A percentile compares a stretch with the other conserved stretches of the same genome.
Conservation (phyloP, 2,329 filamentous ascomycete genomes). For the Hypocreales sp. region DNA sequence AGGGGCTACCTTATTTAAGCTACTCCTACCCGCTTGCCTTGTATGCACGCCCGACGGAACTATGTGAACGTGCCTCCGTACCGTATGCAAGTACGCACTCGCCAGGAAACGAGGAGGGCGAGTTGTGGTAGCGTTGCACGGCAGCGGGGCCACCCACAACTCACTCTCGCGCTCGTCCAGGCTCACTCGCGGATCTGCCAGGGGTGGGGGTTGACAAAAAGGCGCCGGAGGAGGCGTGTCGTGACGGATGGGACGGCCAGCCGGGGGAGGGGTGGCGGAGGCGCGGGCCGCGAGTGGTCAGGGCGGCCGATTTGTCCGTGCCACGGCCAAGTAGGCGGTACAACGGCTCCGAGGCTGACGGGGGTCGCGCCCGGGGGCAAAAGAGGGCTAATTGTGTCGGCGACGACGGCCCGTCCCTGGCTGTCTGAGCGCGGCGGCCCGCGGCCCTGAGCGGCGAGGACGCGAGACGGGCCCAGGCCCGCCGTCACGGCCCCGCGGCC, state of each 20-base stretch:
- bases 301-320: background rate
- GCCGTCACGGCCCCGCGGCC: background rate
- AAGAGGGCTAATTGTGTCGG: slow-evolving; percentile 3
- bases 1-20: no score
- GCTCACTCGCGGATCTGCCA: background rate
- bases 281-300: no score
- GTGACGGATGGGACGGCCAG: background rate
- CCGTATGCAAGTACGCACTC: no score
- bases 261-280: no score
- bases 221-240: background rate
- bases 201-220: background rate
- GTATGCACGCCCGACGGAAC: no score
- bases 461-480: background rate
- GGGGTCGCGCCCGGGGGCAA: slow-evolving; percentile 1
- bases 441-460: background rate
- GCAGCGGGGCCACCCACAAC: slow-evolving; percentile 1
- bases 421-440: background rate
- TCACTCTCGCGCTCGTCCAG: slow-evolving; percentile 1
- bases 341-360: no score
- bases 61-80: no score
- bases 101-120: background rate
- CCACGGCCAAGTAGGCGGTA: background rate
- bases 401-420: background rate
- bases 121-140: slow-evolving; percentile 2
- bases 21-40: no score